A percentile compares a stretch with the other conserved stretches of the same genome.
phyloP scores from a whole-genome alignment of 306 rosid genomes.

The Ormosia emarginata region DNA sequence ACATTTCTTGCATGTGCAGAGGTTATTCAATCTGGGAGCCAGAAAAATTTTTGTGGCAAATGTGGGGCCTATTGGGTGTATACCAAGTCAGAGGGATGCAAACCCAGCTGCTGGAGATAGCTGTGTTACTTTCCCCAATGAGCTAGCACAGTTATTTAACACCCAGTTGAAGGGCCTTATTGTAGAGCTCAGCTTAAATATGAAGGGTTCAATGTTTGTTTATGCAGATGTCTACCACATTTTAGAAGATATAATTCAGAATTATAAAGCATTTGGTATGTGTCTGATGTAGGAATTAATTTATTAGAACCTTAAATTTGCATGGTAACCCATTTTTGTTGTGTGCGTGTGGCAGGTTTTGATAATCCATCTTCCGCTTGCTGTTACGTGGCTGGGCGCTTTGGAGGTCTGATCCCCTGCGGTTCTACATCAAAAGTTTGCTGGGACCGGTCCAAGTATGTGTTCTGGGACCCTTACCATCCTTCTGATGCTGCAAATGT shows the following conservation, averaged over 20 bases:
- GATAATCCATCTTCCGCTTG: conserved; percentile 52
- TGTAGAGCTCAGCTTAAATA: conserved; percentile 34
- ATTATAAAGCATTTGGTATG: conserved; percentile 46
- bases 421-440: conserved; percentile 49
- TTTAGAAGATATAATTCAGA: conserved; percentile 50
- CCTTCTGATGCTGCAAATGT: conserved; percentile 65
- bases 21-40: conserved; percentile 61
- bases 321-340: too few species aligned
- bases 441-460: conserved; percentile 46
- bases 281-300: neutral
- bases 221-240: conserved; percentile 66
- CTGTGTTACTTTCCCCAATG: conserved; percentile 52
- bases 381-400: conserved; percentile 51
- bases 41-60: conserved; percentile 60
- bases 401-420: conserved; percentile 60
- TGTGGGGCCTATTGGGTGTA: conserved; percentile 83
- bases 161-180: conserved; percentile 43
- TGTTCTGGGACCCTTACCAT: conserved; percentile 70
- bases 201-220: conserved; percentile 45
- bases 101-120: conserved; percentile 44
- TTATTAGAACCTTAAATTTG: neutral
- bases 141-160: conserved; percentile 51
- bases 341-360: conserved; percentile 53
- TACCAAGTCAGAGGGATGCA: conserved; percentile 62
- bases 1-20: conserved; percentile 33